phyloP scores from a whole-genome alignment of 768 basidiomycete species.

The Suillus americanus region DNA sequence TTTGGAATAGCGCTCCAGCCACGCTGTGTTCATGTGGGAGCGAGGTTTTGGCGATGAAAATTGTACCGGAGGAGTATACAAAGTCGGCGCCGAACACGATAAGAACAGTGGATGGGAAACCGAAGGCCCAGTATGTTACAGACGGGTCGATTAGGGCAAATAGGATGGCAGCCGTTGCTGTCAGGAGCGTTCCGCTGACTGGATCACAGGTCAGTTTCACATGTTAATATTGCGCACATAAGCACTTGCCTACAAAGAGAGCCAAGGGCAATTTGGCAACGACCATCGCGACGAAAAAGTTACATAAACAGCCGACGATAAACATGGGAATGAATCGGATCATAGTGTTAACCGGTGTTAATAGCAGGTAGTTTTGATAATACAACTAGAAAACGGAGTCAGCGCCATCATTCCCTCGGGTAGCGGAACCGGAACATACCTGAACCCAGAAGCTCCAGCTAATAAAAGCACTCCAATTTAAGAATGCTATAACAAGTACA shows the following conservation, averaged over 20 bases:
- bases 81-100: constrained; percentile 79
- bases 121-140: constrained; percentile 70
- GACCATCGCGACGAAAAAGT: constrained; percentile 61
- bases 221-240: not conserved
- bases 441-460: constrained; percentile 54
- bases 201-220: constrained; percentile 7
- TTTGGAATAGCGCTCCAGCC: constrained; percentile 75
- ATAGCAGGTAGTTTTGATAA: constrained; percentile 63
- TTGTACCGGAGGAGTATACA: constrained; percentile 67
- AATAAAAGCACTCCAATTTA: constrained; percentile 60
- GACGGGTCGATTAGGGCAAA: constrained; percentile 65
- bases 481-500: constrained; percentile 61
- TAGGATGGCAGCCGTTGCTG: constrained; percentile 56
- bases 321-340: constrained; percentile 72
- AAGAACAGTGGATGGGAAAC: constrained; percentile 65
- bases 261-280: constrained; percentile 56
- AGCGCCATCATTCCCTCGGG: constrained; percentile 12
- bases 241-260: constrained; percentile 49
- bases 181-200: constrained; percentile 58
- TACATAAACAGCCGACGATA: constrained; percentile 61
- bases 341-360: constrained; percentile 60
- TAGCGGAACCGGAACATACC: constrained; percentile 28
- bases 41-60: constrained; percentile 71
- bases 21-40: constrained; percentile 72
- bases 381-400: constrained; percentile 46